These are phyloP conservation scores for Papilionanthe hybrid DNA, from an alignment of 116 monocot genomes.

Conservation along the genomic window DNA sequence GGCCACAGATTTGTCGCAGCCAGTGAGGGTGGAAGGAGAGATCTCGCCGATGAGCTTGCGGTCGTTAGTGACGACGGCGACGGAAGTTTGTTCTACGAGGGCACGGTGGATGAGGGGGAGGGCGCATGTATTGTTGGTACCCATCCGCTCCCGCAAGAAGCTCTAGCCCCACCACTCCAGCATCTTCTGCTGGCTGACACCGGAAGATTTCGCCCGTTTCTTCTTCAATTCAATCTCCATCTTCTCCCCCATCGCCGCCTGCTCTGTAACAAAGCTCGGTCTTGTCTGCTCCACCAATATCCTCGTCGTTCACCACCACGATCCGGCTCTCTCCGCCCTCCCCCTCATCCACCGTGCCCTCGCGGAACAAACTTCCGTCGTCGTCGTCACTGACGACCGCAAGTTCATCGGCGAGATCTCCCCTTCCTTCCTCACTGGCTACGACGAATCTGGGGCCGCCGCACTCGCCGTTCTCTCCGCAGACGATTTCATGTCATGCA, in stretches of 20 bases:
- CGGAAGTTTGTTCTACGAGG: slow-evolving; percentile 16
- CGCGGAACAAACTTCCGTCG: no score
- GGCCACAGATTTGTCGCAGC: slow-evolving; percentile 11
- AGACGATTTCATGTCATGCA: slow-evolving; percentile 38
- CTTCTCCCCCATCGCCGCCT: slow-evolving; percentile 28
- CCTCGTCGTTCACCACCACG: slow-evolving; percentile 22
- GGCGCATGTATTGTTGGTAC: slow-evolving; percentile 33
- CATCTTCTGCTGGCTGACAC: slow-evolving; percentile 40
- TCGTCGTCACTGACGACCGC: slow-evolving; percentile 31
- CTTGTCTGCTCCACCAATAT: slow-evolving; percentile 25
- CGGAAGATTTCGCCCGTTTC: slow-evolving; percentile 51
- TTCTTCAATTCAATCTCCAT: slow-evolving; percentile 44
- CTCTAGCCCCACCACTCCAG: not conserved
- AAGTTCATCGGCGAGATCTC: slow-evolving; percentile 45
- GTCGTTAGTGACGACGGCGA: slow-evolving; percentile 25
- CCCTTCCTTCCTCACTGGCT: slow-evolving; percentile 29
- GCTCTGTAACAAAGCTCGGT: slow-evolving; percentile 31
- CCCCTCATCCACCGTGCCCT: slow-evolving; percentile 32
- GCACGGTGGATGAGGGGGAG: slow-evolving; percentile 26
- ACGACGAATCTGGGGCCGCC: slow-evolving; percentile 27
- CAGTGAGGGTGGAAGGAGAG: slow-evolving; percentile 36
- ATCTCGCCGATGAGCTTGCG: slow-evolving; percentile 39
- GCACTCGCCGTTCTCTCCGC: slow-evolving; percentile 41
- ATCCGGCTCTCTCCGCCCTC: slow-evolving; percentile 26
- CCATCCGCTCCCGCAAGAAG: slow-evolving; percentile 19